Conservation (phyloP, 129 eudicot genomes). For the Pseudognaphalium luteoalbum region DNA sequence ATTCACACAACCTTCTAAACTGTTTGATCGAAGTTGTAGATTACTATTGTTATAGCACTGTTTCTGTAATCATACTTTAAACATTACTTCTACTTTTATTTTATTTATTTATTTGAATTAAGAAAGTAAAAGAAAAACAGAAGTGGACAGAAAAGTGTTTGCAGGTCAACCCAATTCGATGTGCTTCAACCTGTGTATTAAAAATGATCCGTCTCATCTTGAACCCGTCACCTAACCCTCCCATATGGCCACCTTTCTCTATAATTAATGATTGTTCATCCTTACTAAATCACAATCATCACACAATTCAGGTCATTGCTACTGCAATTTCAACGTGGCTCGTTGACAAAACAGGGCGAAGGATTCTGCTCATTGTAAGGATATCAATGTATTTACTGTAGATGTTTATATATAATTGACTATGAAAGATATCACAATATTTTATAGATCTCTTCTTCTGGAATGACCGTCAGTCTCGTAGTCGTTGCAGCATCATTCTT, state of each 20-base stretch:
- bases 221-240: background rate
- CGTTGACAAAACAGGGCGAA: constrained; percentile 93
- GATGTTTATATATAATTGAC: background rate
- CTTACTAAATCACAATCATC: background rate
- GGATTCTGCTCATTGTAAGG: constrained; percentile 87
- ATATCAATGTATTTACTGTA: background rate
- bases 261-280: background rate
- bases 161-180: background rate
- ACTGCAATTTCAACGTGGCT: constrained; percentile 82
- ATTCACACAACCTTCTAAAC: background rate
- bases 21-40: background rate
- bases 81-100: background rate
- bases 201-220: background rate
- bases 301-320: constrained; percentile 61
- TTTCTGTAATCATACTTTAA: background rate
- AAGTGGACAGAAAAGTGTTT: background rate
- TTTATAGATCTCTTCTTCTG: constrained; percentile 71
- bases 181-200: background rate
- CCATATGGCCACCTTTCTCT: background rate
- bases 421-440: background rate
- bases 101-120: no score
- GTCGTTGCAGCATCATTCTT: constrained; percentile 72
- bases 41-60: background rate
- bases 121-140: background rate
- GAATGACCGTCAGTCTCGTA: constrained; percentile 76